These are phyloP conservation scores for Scytalidium lignicola DNA, from an alignment of 2,329 filamentous ascomycete species.

Conservation along the genomic window DNA sequence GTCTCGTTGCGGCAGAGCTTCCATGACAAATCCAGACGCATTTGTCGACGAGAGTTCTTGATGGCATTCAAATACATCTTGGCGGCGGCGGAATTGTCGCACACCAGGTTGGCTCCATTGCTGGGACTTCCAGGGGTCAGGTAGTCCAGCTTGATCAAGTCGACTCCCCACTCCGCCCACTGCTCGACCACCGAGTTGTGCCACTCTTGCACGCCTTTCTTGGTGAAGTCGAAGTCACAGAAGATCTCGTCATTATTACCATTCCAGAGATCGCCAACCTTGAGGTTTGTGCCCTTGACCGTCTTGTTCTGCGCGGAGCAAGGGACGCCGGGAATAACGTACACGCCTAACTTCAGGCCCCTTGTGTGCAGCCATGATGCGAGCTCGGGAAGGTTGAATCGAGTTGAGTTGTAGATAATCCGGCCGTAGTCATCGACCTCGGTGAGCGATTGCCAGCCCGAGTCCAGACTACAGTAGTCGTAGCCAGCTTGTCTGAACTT, in stretches of 20 bases:
- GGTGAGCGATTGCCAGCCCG: not conserved
- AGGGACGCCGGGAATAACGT: not conserved
- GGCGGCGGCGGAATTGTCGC: conserved; percentile 15
- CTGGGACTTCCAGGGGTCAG: conserved; percentile 21
- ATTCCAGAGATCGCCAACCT: not conserved
- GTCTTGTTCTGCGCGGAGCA: not conserved
- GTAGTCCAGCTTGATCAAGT: conserved; percentile 24
- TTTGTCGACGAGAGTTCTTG: conserved; percentile 15
- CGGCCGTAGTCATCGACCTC: not conserved
- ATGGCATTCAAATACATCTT: conserved; percentile 23
- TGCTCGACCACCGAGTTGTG: conserved; percentile 21
- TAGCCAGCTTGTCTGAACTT: not conserved
- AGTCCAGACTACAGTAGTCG: not conserved
- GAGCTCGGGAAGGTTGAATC: not conserved
- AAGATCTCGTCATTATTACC: conserved; percentile 30
- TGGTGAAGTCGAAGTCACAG: conserved; percentile 39
- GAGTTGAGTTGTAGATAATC: not conserved
- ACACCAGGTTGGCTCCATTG: conserved; percentile 14
- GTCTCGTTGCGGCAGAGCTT: conserved; percentile 20
- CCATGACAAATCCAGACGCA: conserved; percentile 24
- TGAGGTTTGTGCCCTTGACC: not conserved
- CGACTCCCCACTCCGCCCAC: conserved; percentile 20
- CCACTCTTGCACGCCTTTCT: conserved; percentile 26
- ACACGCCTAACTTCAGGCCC: not conserved
- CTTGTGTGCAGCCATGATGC: not conserved